phyloP scores from a whole-genome alignment of 805 yeast species.

The Candida loeiensis region DNA sequence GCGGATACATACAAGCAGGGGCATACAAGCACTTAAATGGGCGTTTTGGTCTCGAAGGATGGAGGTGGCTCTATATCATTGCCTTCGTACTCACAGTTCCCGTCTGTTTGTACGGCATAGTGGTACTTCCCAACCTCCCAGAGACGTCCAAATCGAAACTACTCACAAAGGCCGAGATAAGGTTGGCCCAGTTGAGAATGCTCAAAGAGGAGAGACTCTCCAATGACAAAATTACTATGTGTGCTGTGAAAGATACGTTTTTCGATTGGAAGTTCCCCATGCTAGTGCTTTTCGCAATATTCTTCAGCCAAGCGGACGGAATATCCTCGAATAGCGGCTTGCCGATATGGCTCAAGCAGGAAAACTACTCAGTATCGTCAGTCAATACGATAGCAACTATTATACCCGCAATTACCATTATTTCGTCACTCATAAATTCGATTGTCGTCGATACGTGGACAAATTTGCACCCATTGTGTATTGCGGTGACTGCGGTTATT shows the following conservation, averaged over 20 bases:
- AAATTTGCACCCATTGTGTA: slow-evolving; percentile 21
- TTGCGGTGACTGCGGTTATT: slow-evolving; percentile 15
- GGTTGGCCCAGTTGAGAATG: slow-evolving; percentile 17
- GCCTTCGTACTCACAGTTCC: slow-evolving; percentile 17
- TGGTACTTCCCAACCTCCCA: slow-evolving; percentile 11
- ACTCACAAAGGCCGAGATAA: slow-evolving; percentile 8
- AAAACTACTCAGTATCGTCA: slow-evolving; percentile 39
- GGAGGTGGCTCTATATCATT: slow-evolving; percentile 18
- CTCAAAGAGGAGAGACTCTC: slow-evolving; percentile 16
- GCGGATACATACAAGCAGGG: slow-evolving; percentile 14
- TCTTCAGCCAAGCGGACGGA: slow-evolving; percentile 31
- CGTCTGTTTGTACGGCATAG: slow-evolving; percentile 10
- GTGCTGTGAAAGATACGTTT: slow-evolving; percentile 32
- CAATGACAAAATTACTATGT: slow-evolving; percentile 14
- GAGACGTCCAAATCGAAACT: slow-evolving; percentile 7
- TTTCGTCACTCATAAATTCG: slow-evolving; percentile 24
- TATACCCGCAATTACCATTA: slow-evolving; percentile 49
- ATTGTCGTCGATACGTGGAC: slow-evolving; percentile 23
- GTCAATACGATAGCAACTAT: slow-evolving; percentile 50
- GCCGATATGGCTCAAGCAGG: slow-evolving; percentile 14
- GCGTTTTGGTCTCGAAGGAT: slow-evolving; percentile 15
- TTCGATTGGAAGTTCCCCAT: slow-evolving; percentile 22
- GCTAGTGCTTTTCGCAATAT: slow-evolving; percentile 25
- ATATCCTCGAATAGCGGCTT: slow-evolving; percentile 25
- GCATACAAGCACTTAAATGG: slow-evolving; percentile 13